Base-by-base conservation (phyloP, 192 early-diverging fungal species). In the Entomortierella lignicola region DNA sequence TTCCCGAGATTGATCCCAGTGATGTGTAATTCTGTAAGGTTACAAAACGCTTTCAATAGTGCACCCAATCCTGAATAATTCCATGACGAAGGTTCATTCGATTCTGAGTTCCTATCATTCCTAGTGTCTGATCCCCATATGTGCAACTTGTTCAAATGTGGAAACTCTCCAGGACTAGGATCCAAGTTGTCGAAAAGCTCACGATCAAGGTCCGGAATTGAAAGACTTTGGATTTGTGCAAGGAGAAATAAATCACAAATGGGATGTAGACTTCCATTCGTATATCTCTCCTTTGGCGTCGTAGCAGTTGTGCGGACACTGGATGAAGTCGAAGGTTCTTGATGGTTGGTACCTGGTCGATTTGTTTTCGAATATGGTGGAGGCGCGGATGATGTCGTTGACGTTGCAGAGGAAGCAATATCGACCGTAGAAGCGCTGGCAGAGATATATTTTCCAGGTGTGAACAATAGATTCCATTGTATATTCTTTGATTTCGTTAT, bases 101-200 rank as follows among this genome's bases (percentile, higher is more conserved):
- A 15, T 34, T 17, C 13, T 2, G 21, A 21, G n/a, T n/a, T n/a
- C n/a, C n/a, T n/a, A n/a, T n/a, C n/a, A n/a, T n/a, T n/a, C n/a
- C n/a, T n/a, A n/a, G n/a, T n/a, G n/a, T 63, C 47, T 0, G 70
- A 72, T 3, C 61, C 70, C 70, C 70, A 72, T 0, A 72, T 4
- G 23, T 64, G 37, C 11, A 72, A 12, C 7, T 51, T 62, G 20
- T 42, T 53, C 11, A 72, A 42, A 50, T 63, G 44, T 27, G 70
- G 47, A 55, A 64, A 58, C 8, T 72, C 70, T 6, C 55, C 55
- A 6, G 54, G 54, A 32, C 26, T 59, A 25, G 70, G 70, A 18
- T 44, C 31, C n/a, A 58, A 12, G 21, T 25, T 25, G 0, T 30
- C 17, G 25, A 64, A 64, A 8, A 72, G 60, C 2, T 30, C 21